Percentiles rank a stretch among this genome's conserved stretches.
phyloP scores from a whole-genome alignment of 2,329 filamentous ascomycete species.

The Macrophomina pseudophaseolina region DNA sequence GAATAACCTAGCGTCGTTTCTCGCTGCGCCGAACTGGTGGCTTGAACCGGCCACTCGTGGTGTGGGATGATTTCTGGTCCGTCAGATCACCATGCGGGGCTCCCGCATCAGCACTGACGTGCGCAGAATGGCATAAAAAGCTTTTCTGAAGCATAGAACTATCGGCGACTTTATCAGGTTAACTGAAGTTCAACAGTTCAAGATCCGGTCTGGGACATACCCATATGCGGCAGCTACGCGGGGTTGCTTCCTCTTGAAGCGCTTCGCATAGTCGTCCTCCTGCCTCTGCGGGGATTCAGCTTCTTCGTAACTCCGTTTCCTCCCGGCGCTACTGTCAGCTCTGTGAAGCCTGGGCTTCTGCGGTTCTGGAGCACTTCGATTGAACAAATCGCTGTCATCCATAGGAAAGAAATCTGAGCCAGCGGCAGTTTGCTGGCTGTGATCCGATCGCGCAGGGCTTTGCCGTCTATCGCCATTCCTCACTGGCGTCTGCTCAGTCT shows the following conservation, averaged over 20 bases:
- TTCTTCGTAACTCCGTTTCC: conserved; percentile 46
- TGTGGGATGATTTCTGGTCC: too few relatives aligned
- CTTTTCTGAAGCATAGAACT: neutral
- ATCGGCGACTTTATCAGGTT: conserved; percentile 18
- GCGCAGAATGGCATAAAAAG: neutral
- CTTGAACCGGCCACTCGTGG: too few relatives aligned
- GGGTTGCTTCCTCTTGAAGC: conserved; percentile 40
- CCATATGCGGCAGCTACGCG: conserved; percentile 44
- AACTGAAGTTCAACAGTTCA: neutral
- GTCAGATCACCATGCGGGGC: too few relatives aligned
- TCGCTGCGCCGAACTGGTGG: too few relatives aligned
- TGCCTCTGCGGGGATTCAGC: conserved; percentile 38
- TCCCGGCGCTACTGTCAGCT: conserved; percentile 39
- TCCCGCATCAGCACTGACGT: too few relatives aligned
- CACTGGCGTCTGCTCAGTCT: conserved; percentile 29
- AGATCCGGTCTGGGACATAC: conserved; percentile 28
- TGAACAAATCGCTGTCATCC: conserved; percentile 28
- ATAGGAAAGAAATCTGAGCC: conserved; percentile 41
- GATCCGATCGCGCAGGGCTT: conserved; percentile 42
- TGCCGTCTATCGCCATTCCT: conserved; percentile 34
- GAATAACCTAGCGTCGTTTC: too few relatives aligned
- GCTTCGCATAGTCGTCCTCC: conserved; percentile 43
- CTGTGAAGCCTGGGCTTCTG: conserved; percentile 33
- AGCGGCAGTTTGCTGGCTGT: conserved; percentile 40
- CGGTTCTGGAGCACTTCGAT: conserved; percentile 30